Conservation (phyloP, 305 asterid genomes). For the Fraxinus sp. region DNA sequence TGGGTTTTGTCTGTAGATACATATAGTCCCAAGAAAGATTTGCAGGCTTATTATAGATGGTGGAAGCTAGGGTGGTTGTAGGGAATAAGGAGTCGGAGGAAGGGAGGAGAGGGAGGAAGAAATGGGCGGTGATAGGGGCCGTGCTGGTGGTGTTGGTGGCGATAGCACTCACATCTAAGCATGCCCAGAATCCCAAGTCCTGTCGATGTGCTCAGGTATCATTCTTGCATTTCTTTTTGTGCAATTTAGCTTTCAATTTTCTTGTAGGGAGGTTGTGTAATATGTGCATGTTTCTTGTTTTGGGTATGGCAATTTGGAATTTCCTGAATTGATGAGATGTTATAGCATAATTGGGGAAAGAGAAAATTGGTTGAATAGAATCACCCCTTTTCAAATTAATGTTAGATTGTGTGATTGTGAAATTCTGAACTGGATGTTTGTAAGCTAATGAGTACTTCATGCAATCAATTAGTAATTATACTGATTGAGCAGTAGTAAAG, state of each 20-base stretch:
- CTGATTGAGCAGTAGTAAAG: neutral
- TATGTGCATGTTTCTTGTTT: neutral
- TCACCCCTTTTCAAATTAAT: neutral
- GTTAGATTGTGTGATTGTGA: constrained; percentile 18
- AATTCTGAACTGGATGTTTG: constrained; percentile 16
- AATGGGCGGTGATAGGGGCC: constrained; percentile 52
- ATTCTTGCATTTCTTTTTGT: neutral
- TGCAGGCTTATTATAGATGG: constrained; percentile 43
- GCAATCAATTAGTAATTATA: neutral
- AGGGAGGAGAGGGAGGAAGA: constrained; percentile 36
- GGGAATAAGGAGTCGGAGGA: constrained; percentile 33
- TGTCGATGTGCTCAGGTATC: constrained; percentile 76
- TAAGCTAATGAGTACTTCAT: neutral
- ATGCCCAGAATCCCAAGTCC: constrained; percentile 43
- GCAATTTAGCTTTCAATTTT: constrained; percentile 17
- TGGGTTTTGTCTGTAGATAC: neutral
- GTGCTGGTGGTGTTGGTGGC: constrained; percentile 54
- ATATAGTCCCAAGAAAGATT: neutral
- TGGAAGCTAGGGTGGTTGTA: constrained; percentile 51
- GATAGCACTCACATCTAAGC: constrained; percentile 41
- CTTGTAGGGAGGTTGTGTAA: neutral
- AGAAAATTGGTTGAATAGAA: neutral
- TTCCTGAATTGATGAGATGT: constrained; percentile 24
- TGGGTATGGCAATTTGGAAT: neutral
- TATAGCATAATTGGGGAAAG: constrained; percentile 2